Evolutionary conservation across 495 filamentous ascomycete species (phyloP).

Genomic region (Xylaria venustula): DNA sequence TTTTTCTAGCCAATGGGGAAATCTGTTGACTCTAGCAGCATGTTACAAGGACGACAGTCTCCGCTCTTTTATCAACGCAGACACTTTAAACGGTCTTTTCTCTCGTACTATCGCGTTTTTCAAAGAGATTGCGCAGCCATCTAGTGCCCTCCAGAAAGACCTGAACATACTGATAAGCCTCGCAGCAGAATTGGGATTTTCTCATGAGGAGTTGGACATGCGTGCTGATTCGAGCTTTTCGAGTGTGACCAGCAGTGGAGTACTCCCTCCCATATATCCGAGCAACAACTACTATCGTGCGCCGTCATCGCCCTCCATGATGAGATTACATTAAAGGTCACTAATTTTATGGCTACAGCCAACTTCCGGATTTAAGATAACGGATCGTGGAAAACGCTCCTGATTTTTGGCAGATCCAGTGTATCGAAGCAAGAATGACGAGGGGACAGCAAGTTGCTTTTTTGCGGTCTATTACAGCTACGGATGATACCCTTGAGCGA

Average conservation of each 20-base stretch:
- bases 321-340: constrained; percentile 16
- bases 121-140: constrained; percentile 56
- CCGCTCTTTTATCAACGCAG: constrained; percentile 46
- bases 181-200: constrained; percentile 48
- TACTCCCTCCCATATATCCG: constrained; percentile 20
- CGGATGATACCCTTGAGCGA: constrained; percentile 13
- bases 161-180: constrained; percentile 64
- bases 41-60: constrained; percentile 64
- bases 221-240: constrained; percentile 43
- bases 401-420: neutral
- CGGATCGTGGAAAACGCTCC: neutral
- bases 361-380: neutral
- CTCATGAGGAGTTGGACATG: constrained; percentile 25
- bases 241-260: constrained; percentile 36
- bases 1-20: constrained; percentile 83
- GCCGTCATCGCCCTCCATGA: constrained; percentile 14
- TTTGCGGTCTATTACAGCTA: neutral
- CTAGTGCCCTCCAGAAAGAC: constrained; percentile 66
- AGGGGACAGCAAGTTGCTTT: neutral
- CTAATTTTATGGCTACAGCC: constrained; percentile 5
- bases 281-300: constrained; percentile 13
- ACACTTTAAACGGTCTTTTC: constrained; percentile 52
- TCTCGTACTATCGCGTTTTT: constrained; percentile 71
- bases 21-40: constrained; percentile 83
- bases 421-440: constrained; percentile 8